These are phyloP conservation scores for Floccularia luteovirens DNA, from an alignment of 768 basidiomycete species.

Conservation along the genomic window DNA sequence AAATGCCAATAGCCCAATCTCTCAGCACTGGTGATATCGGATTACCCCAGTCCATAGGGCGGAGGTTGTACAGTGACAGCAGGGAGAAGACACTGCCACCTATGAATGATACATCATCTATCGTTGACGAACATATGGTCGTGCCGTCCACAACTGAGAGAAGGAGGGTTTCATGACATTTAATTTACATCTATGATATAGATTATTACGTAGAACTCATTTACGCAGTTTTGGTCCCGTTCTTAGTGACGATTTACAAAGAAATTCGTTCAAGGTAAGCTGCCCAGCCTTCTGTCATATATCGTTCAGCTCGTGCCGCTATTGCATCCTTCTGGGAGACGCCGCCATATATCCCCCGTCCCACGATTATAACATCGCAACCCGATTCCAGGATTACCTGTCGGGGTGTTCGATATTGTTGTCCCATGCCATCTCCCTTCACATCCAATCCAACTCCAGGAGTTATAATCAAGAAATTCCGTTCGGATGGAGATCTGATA, in stretches of 20 bases:
- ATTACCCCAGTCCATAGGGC: not conserved
- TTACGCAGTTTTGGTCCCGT: no score
- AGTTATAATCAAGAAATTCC: slow-evolving; percentile 87
- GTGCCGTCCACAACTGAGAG: slow-evolving; percentile 18
- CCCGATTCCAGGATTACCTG: slow-evolving; percentile 77
- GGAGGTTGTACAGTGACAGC: not conserved
- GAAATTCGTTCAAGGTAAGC: slow-evolving; percentile 67
- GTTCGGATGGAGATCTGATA: slow-evolving; percentile 38
- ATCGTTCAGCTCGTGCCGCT: slow-evolving; percentile 70
- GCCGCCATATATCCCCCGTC: slow-evolving; percentile 85
- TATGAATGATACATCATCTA: slow-evolving; percentile 12
- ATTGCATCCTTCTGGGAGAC: slow-evolving; percentile 36
- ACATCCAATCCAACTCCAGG: slow-evolving; percentile 86
- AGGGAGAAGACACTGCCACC: slow-evolving; percentile 3
- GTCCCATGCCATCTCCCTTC: slow-evolving; percentile 83
- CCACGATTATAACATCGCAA: slow-evolving; percentile 96
- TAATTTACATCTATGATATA: not conserved
- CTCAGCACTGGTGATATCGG: not conserved
- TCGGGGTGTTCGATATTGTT: slow-evolving; percentile 88
- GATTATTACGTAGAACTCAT: no score
- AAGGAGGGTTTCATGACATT: not conserved
- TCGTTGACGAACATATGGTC: slow-evolving; percentile 32
- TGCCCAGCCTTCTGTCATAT: slow-evolving; percentile 81
- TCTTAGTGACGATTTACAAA: no score
- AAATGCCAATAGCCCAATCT: not conserved